phyloP scores from a whole-genome alignment of 179 eudicot genomes.

The Amaranthus tricolor region DNA sequence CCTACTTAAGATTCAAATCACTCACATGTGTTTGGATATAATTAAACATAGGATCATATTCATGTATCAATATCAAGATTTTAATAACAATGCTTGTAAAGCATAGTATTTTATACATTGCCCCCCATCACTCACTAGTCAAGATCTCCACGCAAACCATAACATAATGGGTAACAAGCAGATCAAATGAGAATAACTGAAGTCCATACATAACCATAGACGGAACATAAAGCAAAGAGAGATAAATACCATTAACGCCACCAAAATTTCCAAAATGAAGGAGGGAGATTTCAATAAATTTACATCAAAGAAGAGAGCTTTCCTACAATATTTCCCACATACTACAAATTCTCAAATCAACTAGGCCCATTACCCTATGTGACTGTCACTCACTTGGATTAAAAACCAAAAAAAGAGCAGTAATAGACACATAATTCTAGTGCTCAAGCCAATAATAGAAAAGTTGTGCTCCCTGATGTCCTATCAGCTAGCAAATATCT shows the following conservation, averaged over 20 bases:
- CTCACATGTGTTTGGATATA: no score
- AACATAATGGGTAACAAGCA: not conserved
- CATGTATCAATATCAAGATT: no score
- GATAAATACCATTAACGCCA: not conserved
- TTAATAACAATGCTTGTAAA: no score
- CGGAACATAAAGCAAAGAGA: not conserved
- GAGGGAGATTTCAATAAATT: not conserved
- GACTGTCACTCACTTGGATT: not conserved
- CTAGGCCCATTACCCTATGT: not conserved
- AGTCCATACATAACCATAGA: not conserved
- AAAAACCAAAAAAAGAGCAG: not conserved
- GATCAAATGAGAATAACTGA: not conserved
- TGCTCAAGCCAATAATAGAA: not conserved
- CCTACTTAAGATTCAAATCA: no score
- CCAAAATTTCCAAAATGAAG: not conserved
- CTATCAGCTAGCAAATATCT: not conserved
- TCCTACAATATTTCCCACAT: not conserved
- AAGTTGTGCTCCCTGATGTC: not conserved
- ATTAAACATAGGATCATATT: no score
- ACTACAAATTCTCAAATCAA: not conserved
- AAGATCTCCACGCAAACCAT: conserved; percentile 12
- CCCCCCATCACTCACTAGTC: no score
- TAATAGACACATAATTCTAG: not conserved
- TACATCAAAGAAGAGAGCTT: not conserved
- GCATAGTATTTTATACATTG: no score